Evolutionary conservation across 805 yeast species (phyloP).

Genomic region (Ogataea dorogensis): DNA sequence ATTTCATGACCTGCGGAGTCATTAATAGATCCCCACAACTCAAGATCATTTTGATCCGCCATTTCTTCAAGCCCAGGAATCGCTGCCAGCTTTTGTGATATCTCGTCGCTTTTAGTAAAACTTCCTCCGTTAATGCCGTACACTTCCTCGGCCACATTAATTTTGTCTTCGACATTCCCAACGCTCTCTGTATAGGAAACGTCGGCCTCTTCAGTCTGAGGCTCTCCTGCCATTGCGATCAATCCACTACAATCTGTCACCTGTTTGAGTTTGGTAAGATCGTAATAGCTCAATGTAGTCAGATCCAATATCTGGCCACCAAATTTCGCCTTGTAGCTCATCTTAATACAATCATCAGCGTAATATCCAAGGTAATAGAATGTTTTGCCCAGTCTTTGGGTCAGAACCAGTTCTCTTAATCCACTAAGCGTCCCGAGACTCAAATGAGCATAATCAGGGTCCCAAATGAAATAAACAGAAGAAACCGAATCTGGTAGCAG

Average conservation of each 20-base stretch:
- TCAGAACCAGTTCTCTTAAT: constrained; percentile 61
- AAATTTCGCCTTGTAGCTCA: constrained; percentile 76
- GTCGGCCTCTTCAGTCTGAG: constrained; percentile 7
- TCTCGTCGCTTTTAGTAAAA: constrained; percentile 12
- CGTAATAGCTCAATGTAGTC: constrained; percentile 43
- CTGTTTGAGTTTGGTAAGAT: constrained; percentile 32
- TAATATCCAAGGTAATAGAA: constrained; percentile 81
- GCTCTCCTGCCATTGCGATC: constrained; percentile 4
- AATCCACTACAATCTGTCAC: constrained; percentile 31
- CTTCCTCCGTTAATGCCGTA: constrained; percentile 39
- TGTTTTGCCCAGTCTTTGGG: constrained; percentile 44
- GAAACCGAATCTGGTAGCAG: constrained; percentile 74
- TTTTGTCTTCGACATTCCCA: constrained; percentile 1
- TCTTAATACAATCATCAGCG: constrained; percentile 74
- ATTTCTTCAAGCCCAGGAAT: constrained; percentile 14
- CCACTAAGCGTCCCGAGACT: constrained; percentile 80
- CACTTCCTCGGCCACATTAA: constrained; percentile 35
- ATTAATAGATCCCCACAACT: constrained; percentile 13
- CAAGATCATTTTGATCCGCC: constrained; percentile 16
- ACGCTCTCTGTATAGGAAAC: constrained; percentile 1
- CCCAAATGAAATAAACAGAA: constrained; percentile 86
- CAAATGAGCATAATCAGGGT: constrained; percentile 68
- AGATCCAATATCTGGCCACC: constrained; percentile 73
- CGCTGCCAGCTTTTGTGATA: constrained; percentile 4
- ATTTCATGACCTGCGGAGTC: constrained; percentile 24